These are phyloP conservation scores for Nicotiana undulata DNA, from an alignment of 257 asterid species.

Conservation along the genomic window DNA sequence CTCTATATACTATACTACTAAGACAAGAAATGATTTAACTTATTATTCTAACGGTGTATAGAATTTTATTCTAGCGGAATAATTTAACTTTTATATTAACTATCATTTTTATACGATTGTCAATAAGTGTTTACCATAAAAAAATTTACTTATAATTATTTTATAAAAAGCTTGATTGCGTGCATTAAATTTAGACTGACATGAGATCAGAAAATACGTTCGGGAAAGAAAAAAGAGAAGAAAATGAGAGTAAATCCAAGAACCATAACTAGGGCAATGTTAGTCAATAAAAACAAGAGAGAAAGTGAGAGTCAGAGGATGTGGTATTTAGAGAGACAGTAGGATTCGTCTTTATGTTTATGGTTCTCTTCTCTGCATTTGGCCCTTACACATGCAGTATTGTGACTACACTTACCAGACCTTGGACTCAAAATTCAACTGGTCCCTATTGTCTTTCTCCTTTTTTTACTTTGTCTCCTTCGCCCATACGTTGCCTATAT, in stretches of 20 bases:
- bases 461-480: not conserved
- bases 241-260: not conserved
- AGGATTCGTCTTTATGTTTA: slow-evolving; percentile 21
- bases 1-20: not conserved
- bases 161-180: not conserved
- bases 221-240: not conserved
- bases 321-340: slow-evolving; percentile 2
- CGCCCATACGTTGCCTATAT: not conserved
- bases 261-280: not conserved
- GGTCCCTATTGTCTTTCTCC: not conserved
- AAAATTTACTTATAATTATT: too few relatives aligned
- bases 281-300: slow-evolving; percentile 8
- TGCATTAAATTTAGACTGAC: not conserved
- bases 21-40: not conserved
- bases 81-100: too few relatives aligned
- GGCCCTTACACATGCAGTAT: not conserved
- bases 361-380: slow-evolving; percentile 4
- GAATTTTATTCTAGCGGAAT: not conserved
- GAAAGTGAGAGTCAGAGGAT: slow-evolving; percentile 8
- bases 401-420: not conserved
- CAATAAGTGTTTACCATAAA: not conserved
- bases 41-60: not conserved
- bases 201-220: not conserved
- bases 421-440: not conserved
- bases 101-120: too few relatives aligned